Conservation (phyloP, 2,329 filamentous ascomycete species). For the Colletotrichum sp. region DNA sequence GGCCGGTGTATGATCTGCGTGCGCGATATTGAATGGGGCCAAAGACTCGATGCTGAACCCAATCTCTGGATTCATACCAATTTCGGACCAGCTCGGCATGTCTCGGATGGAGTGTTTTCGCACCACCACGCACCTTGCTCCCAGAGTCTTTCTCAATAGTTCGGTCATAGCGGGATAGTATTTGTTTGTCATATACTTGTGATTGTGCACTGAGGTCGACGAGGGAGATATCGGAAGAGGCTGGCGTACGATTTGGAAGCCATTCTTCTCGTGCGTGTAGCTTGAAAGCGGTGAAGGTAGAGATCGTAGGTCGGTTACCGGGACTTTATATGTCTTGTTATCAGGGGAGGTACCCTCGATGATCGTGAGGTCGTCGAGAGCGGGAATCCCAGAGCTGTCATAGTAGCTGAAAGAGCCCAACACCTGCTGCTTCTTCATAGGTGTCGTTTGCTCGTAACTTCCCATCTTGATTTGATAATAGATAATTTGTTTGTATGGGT, state of each 20-base stretch:
- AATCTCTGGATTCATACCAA: constrained; percentile 6
- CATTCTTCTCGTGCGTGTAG: neutral
- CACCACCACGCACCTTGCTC: neutral
- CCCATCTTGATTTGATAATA: neutral
- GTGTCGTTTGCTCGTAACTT: neutral
- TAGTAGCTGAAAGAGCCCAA: neutral
- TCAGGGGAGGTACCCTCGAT: constrained; percentile 3
- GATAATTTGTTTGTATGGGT: neutral
- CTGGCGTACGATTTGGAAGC: neutral
- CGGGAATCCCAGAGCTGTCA: neutral
- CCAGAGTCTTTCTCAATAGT: neutral
- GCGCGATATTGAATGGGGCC: constrained; percentile 3
- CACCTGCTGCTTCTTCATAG: neutral
- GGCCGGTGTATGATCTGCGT: constrained; percentile 4
- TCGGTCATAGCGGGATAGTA: constrained; percentile 6
- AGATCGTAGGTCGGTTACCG: neutral
- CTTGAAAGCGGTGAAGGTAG: neutral
- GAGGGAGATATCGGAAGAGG: neutral
- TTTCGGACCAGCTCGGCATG: neutral
- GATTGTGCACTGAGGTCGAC: neutral
- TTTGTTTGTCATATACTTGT: neutral
- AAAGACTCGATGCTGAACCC: neutral
- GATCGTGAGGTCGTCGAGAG: neutral
- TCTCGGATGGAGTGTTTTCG: constrained; percentile 7
- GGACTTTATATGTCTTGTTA: neutral